Base-by-base conservation (phyloP, 768 basidiomycete genomes). In the Panus rudis region DNA sequence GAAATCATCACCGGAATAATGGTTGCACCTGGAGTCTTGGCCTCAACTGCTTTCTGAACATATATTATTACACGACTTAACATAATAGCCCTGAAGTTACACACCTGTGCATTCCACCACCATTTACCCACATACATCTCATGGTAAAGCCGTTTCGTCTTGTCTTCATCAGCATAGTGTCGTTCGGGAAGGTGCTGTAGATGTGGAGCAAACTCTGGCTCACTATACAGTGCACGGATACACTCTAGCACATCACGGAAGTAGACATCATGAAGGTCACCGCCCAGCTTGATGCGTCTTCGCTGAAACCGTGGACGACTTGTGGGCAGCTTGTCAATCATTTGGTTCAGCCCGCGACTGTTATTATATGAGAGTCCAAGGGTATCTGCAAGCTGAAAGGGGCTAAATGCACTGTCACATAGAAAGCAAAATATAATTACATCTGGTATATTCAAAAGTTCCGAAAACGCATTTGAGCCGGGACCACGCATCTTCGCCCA, bases 61-160 rank as follows among this genome's bases (percentile, higher is more conserved):
- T 37, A 19, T 8, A 10, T 10, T 37, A 10, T 10, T 10, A 19
- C 11, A 8, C 19, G 35, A 10, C 8, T 11, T 37, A 10, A n/a
- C 35, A 37, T 37, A 21, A 19, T 10, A 19, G 11, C 10, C 10
- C 10, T 10, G 14, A 37, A 21, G 11, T 10, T 10, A n/a, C 28
- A 21, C 47, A 73, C 73, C 60, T 75, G 74, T 1, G 61, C 66
- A 8, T 37, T 37, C 72, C 73, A 75, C 75, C 73, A 75, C 75
- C 75, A 77, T 35, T 65, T 61, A 0, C 67, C 71, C 0, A 69
- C 74, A 31, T 73, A 59, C 63, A 75, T 66, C 34, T 75, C 70
- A 46, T 55, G 49, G 43, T 63, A 73, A 0, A 71, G 13, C 0
- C 61, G 44, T 0, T 44, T 32, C 1, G 34, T 60, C 7, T 55